Base-by-base conservation (phyloP, 2,329 filamentous ascomycete species). In the Paracoccidioides lutzii region DNA sequence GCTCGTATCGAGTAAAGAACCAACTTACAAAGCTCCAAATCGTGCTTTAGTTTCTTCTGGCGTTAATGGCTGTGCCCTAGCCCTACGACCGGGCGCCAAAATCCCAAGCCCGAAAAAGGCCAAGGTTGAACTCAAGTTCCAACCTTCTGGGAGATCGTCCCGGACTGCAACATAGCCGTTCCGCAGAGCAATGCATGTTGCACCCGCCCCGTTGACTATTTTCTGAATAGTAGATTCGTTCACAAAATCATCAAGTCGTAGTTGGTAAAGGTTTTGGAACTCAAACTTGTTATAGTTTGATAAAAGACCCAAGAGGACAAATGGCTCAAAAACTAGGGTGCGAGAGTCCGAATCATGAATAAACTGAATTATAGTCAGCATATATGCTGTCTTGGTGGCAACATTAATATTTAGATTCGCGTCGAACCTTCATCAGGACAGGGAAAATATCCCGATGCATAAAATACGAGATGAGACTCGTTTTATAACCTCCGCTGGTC, bases 241-340 rank as follows among this genome's bases (percentile, higher is more conserved):
- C 64, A 96, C 89, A 70, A 97, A 97, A 69, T 97, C 90, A 64
- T 91, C 90, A 14, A 98, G 79, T 33, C 91, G 87, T 59, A 94
- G 76, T 64, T 93, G 86, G 65, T 98, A 98, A 0, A 91, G 91
- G 63, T 98, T 98, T 68, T 95, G 90, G 56, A 94, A 91, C 71
- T 98, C 93, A 66, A 98, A 98, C 70, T 97, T 98, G 79, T 98
- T 97, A 78, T 97, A 97, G 73, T 97, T 98, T 61, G 88, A 87
- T 54, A 98, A 76, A 3, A 97, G 78, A 10, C 91, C 91, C 22
- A 96, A 78, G 8, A 97, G 79, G 12, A 85, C 81, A 62, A 96
- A 90, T 0, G 91, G 86, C 57, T 87, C 81, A 45, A 88, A 80
- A 57, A 81, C 81, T 64, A 79, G 77, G 15, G 77, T 73, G 38